A percentile compares a stretch with the other conserved stretches of the same genome.
These are phyloP conservation scores for Colletotrichum sp. DNA, from an alignment of 2,329 filamentous ascomycete genomes.

Conservation along the genomic window DNA sequence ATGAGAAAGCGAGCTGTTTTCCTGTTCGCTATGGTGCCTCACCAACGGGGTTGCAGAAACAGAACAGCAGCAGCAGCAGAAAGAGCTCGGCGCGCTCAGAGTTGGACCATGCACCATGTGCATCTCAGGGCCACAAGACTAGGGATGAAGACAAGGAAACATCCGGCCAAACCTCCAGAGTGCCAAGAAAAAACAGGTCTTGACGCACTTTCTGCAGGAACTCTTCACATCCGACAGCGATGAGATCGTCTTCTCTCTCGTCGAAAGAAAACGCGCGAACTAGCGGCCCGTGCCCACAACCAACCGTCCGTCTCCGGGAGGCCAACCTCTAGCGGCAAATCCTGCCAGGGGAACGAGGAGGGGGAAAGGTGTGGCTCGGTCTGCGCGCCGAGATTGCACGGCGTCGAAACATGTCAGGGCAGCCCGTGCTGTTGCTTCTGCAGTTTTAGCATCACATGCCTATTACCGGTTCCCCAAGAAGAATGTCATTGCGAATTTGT, in stretches of 20 bases:
- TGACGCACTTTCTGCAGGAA: neutral
- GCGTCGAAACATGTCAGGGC: conserved; percentile 12
- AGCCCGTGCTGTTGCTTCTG: conserved; percentile 6
- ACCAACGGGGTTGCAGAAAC: neutral
- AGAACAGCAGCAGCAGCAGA: neutral
- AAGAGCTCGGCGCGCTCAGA: neutral
- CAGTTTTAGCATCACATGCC: conserved; percentile 5
- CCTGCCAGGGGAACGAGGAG: neutral
- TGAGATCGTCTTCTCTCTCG: neutral
- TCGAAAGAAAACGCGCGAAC: neutral
- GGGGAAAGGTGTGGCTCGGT: conserved; percentile 1
- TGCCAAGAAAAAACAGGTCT: neutral
- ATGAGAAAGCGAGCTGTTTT: neutral
- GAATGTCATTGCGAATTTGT: conserved; percentile 1
- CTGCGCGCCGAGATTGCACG: conserved; percentile 7
- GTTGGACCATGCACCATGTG: neutral
- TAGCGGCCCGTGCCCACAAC: neutral
- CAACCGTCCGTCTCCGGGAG: neutral
- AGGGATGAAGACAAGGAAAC: neutral
- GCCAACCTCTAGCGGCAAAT: neutral
- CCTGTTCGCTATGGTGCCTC: too few relatives aligned
- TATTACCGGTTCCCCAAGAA: neutral
- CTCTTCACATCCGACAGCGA: neutral
- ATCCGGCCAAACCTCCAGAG: neutral
- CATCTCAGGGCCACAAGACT: neutral